Conservation (phyloP, 352 stramenopile genomes). For the Globisporangium echinulatum region DNA sequence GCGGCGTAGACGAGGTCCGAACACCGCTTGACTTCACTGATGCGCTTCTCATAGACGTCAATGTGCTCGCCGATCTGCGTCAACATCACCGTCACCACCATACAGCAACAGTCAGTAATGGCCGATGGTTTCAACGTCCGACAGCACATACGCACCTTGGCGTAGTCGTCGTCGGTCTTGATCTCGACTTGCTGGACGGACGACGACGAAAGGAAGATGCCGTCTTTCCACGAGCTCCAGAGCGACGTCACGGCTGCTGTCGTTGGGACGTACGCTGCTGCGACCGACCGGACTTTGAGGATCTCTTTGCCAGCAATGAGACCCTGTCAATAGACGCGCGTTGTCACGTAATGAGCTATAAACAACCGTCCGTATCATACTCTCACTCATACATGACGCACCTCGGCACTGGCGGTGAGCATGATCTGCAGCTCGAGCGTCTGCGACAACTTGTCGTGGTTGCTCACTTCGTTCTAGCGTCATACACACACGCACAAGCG, state of each 20-base stretch:
- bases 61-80: constrained; percentile 81
- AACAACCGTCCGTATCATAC: too few relatives aligned
- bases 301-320: constrained; percentile 80
- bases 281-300: constrained; percentile 66
- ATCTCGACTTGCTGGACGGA: constrained; percentile 84
- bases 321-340: constrained; percentile 25
- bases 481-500: neutral
- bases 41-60: constrained; percentile 78
- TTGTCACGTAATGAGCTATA: too few relatives aligned
- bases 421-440: constrained; percentile 82
- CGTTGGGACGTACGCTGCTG: constrained; percentile 72
- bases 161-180: constrained; percentile 83
- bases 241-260: constrained; percentile 66
- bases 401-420: constrained; percentile 74
- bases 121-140: too few relatives aligned
- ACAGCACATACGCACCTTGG: constrained; percentile 28
- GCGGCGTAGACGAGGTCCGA: constrained; percentile 78
- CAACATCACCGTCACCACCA: neutral
- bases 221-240: constrained; percentile 81
- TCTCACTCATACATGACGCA: constrained; percentile 10
- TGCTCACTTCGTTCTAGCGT: constrained; percentile 78
- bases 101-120: neutral
- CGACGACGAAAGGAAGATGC: constrained; percentile 57
- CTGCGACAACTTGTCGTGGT: constrained; percentile 76
- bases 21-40: constrained; percentile 73